These are phyloP conservation scores for Eutrema japonicum DNA, from an alignment of 345 rosid genomes.

Conservation along the genomic window DNA sequence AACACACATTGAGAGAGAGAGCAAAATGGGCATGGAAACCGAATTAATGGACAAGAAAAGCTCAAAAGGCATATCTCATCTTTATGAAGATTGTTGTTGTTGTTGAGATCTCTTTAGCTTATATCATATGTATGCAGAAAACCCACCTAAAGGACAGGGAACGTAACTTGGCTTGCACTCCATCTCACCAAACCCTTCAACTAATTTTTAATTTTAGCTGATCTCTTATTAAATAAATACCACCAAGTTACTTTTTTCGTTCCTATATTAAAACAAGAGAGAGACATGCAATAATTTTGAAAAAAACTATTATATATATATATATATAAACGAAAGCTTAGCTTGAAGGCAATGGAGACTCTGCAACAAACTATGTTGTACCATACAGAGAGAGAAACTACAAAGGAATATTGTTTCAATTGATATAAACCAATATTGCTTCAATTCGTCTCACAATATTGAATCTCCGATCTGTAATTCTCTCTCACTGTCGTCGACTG, in stretches of 20 bases:
- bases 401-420: constrained; percentile 3
- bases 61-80: background rate
- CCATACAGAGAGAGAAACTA: constrained; percentile 42
- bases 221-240: background rate
- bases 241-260: too few relatives aligned
- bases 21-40: background rate
- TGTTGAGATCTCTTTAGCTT: background rate
- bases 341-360: constrained; percentile 95
- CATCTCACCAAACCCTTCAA: constrained; percentile 13
- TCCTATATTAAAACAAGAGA: background rate
- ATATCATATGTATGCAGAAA: constrained; percentile 7
- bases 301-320: too few relatives aligned
- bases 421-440: constrained; percentile 43
- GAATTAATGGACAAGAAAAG: background rate
- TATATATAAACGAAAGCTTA: constrained; percentile 59
- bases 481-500: background rate
- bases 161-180: constrained; percentile 29
- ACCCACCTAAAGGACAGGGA: constrained; percentile 8
- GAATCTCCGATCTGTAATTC: constrained; percentile 6
- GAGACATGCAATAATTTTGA: background rate
- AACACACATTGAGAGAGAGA: background rate
- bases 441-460: constrained; percentile 11
- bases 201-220: background rate
- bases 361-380: constrained; percentile 64
- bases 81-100: background rate